phyloP scores from a whole-genome alignment of 192 early-diverging fungal species.

The Umbelopsis vinacea region DNA sequence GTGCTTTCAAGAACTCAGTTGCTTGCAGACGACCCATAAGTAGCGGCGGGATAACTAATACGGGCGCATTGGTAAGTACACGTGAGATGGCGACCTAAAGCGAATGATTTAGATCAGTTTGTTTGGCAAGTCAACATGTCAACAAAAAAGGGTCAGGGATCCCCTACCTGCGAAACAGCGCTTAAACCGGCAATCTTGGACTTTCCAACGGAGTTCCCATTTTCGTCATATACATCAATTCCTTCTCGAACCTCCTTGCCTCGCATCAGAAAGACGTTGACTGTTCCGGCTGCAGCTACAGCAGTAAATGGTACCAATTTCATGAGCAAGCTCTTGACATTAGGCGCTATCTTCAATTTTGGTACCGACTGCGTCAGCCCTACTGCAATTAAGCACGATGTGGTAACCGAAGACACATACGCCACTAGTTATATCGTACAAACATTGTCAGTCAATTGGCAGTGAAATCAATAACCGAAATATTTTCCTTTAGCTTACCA shows the following conservation, averaged over 20 bases:
- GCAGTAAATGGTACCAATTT: slow-evolving; percentile 75
- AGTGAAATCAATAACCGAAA: neutral
- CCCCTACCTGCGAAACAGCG: slow-evolving; percentile 64
- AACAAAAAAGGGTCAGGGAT: no score
- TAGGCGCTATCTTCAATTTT: slow-evolving; percentile 51
- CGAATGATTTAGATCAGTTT: neutral
- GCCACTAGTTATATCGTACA: slow-evolving; percentile 53
- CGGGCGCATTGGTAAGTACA: slow-evolving; percentile 72
- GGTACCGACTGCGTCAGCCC: slow-evolving; percentile 70
- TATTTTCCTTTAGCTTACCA: slow-evolving; percentile 43
- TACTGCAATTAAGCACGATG: slow-evolving; percentile 77
- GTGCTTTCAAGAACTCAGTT: slow-evolving; percentile 55
- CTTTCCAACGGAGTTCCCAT: slow-evolving; percentile 71
- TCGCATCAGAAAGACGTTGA: slow-evolving; percentile 87
- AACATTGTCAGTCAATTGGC: neutral
- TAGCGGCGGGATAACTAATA: slow-evolving; percentile 73
- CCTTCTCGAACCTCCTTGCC: slow-evolving; percentile 80
- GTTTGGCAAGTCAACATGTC: neutral
- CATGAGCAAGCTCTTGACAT: slow-evolving; percentile 44
- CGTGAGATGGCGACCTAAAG: slow-evolving; percentile 75
- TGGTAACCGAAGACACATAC: slow-evolving; percentile 74
- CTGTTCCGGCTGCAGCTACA: slow-evolving; percentile 79
- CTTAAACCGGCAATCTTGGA: slow-evolving; percentile 65
- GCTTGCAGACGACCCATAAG: slow-evolving; percentile 69
- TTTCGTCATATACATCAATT: slow-evolving; percentile 69